A percentile compares a stretch with the other conserved stretches of the same genome.
These are phyloP conservation scores for Lodderomyces parapsilosis DNA, from an alignment of 1,139 yeast species.

Conservation along the genomic window DNA sequence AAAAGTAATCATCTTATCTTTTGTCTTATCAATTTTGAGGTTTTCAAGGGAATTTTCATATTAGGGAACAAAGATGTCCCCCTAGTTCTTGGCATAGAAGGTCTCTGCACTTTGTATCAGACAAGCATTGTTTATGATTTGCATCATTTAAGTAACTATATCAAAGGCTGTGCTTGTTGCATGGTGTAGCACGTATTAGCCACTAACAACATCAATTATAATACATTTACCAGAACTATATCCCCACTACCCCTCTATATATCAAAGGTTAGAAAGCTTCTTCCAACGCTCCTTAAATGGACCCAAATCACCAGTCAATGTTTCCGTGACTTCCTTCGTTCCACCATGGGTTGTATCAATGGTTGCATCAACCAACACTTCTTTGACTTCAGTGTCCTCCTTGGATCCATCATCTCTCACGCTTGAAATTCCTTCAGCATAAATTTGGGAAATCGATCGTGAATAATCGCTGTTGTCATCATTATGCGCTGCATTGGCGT, in stretches of 20 bases:
- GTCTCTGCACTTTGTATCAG: neutral
- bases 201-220: no score
- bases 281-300: slow-evolving; percentile 15
- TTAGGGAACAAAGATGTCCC: no score
- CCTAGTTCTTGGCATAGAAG: neutral
- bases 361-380: slow-evolving; percentile 4
- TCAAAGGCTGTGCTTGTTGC: neutral
- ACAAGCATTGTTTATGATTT: neutral
- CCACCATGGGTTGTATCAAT: slow-evolving; percentile 4
- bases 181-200: no score
- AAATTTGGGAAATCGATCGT: slow-evolving; percentile 30
- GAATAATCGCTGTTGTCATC: slow-evolving; percentile 17
- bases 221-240: neutral
- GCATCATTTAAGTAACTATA: neutral
- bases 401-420: neutral
- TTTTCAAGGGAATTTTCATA: no score
- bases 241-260: neutral
- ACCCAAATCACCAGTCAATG: slow-evolving; percentile 15
- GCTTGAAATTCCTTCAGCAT: slow-evolving; percentile 24
- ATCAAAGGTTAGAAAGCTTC: slow-evolving; percentile 7
- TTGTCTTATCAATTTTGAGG: no score
- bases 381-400: slow-evolving; percentile 2
- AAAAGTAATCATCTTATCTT: no score
- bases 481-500: slow-evolving; percentile 5
- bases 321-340: slow-evolving; percentile 6